These are phyloP conservation scores for Telopea speciosissima DNA, from an alignment of 177 flowering plant genomes.

Conservation along the genomic window DNA sequence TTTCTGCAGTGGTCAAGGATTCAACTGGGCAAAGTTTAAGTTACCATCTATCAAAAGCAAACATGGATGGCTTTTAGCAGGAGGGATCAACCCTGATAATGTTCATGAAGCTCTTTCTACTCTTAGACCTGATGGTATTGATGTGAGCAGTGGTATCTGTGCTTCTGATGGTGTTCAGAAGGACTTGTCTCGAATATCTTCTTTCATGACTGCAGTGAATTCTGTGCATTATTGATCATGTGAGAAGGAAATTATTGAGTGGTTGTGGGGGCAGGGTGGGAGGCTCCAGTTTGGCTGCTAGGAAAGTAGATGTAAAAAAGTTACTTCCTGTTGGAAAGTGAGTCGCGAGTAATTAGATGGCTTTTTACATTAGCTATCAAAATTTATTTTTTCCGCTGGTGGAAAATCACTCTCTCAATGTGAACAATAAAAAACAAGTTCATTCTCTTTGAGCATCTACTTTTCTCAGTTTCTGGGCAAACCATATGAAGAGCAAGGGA, in stretches of 20 bases:
- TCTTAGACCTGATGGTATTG: constrained; percentile 72
- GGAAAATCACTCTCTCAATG: too few species aligned
- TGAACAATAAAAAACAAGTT: too few species aligned
- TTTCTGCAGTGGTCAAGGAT: constrained; percentile 79
- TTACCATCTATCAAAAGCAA: constrained; percentile 70
- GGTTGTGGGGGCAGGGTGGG: too few species aligned
- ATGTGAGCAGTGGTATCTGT: constrained; percentile 95
- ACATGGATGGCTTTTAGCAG: constrained; percentile 90
- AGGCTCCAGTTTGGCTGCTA: too few species aligned
- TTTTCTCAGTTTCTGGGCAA: too few species aligned
- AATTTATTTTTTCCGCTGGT: too few species aligned
- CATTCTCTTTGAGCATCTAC: too few species aligned
- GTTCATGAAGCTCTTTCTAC: constrained; percentile 58
- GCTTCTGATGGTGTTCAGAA: constrained; percentile 66
- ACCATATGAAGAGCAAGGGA: too few species aligned
- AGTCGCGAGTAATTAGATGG: too few species aligned
- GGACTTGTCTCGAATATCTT: constrained; percentile 55
- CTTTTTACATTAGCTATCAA: too few species aligned
- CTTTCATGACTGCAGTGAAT: constrained; percentile 60
- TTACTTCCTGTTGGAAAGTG: too few species aligned
- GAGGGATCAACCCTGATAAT: constrained; percentile 82
- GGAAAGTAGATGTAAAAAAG: too few species aligned
- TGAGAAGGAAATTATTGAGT: constrained; percentile 1
- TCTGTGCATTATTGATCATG: constrained; percentile 31
- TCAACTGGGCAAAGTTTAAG: constrained; percentile 75